Evolutionary conservation across 75 land plant genomes (phyloP).

Genomic region (Ceratopteris richardii): DNA sequence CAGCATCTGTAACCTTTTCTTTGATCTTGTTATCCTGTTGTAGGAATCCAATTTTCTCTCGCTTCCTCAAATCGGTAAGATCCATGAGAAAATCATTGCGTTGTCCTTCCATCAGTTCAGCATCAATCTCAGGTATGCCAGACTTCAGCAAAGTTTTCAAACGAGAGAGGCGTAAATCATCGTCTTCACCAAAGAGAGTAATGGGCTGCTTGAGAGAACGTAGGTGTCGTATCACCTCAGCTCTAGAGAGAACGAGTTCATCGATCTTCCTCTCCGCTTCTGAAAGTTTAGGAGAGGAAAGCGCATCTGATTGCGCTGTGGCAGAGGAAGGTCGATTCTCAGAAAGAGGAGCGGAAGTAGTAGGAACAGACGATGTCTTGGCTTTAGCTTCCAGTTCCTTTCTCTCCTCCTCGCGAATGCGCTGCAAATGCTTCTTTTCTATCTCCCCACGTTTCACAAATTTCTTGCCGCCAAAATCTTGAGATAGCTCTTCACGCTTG

Average conservation of each 20-base stretch:
- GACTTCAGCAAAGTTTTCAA: conserved; percentile 64
- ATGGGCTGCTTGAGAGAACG: conserved; percentile 84
- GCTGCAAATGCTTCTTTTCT: conserved; percentile 62
- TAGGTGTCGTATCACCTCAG: conserved; percentile 76
- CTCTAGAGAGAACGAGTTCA: conserved; percentile 58
- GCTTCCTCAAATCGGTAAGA: conserved; percentile 69
- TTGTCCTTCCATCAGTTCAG: conserved; percentile 94
- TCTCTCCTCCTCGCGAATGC: conserved; percentile 65
- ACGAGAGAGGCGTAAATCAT: conserved; percentile 62
- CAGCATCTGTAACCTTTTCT: conserved; percentile 33
- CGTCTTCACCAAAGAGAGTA: conserved; percentile 96
- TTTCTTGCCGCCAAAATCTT: conserved; percentile 63
- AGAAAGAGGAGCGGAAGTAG: conserved; percentile 7
- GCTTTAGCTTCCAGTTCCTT: conserved; percentile 42
- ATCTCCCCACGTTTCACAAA: conserved; percentile 71
- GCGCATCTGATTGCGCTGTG: too few relatives aligned
- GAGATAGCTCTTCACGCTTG: conserved; percentile 48
- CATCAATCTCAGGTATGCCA: conserved; percentile 67
- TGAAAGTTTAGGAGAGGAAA: conserved; percentile 14
- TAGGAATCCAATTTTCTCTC: conserved; percentile 70
- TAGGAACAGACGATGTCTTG: not conserved
- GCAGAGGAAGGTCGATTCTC: conserved; percentile 5
- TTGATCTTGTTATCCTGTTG: conserved; percentile 29
- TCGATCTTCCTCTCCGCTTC: conserved; percentile 60
- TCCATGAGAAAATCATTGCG: conserved; percentile 86